Conservation (phyloP, 2,329 filamentous ascomycete species). For the Aschersonia sp. region DNA sequence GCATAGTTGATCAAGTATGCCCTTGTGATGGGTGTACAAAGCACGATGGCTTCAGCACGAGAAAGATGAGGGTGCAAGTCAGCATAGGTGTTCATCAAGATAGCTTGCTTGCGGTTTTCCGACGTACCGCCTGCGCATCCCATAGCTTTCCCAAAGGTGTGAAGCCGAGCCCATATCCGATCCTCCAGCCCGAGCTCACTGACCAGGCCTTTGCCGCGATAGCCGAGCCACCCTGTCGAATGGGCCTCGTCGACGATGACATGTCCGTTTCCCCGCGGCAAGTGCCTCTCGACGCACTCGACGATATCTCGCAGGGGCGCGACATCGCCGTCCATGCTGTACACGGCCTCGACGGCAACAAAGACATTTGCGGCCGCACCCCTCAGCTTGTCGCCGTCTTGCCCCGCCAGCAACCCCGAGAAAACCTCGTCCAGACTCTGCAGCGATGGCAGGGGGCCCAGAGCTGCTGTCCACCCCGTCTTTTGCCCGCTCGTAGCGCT, state of each 20-base stretch:
- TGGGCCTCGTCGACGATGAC: slow-evolving; percentile 58
- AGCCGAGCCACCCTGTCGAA: slow-evolving; percentile 45
- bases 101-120: background rate
- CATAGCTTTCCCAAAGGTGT: slow-evolving; percentile 56
- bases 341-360: slow-evolving; percentile 55
- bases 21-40: slow-evolving; percentile 44
- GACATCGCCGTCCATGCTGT: slow-evolving; percentile 75
- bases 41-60: slow-evolving; percentile 28
- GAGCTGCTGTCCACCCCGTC: background rate
- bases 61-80: background rate
- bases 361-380: slow-evolving; percentile 40
- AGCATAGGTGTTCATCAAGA: background rate
- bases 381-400: slow-evolving; percentile 16
- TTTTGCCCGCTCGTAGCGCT: background rate
- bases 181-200: slow-evolving; percentile 39
- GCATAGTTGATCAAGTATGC: slow-evolving; percentile 63
- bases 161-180: slow-evolving; percentile 40
- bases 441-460: background rate
- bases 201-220: slow-evolving; percentile 41
- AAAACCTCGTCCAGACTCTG: slow-evolving; percentile 14
- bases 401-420: slow-evolving; percentile 15
- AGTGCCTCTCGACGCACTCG: slow-evolving; percentile 34
- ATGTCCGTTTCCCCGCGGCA: slow-evolving; percentile 44
- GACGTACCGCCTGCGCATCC: slow-evolving; percentile 52
- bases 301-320: slow-evolving; percentile 49